phyloP scores from a whole-genome alignment of 1,284 basidiomycete species.

The Mycena citricolor region DNA sequence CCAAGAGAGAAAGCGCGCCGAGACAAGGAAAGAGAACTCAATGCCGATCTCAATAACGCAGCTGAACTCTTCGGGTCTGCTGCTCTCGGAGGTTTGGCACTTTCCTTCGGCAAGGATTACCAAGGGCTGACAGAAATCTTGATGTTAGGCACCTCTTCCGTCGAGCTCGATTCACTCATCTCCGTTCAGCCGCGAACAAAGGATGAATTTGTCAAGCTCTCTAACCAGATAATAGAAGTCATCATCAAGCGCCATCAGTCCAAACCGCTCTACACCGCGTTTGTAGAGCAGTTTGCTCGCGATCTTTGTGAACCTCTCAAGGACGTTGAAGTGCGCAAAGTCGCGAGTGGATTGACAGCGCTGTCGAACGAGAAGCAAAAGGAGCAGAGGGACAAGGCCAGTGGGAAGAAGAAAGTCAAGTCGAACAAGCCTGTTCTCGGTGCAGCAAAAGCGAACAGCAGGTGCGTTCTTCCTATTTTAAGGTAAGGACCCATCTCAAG shows the following conservation, averaged over 20 bases:
- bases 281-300: constrained; percentile 80
- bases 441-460: constrained; percentile 61
- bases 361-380: constrained; percentile 94
- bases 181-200: constrained; percentile 80
- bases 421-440: constrained; percentile 74
- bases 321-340: constrained; percentile 88
- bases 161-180: constrained; percentile 69
- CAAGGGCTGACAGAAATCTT: constrained; percentile 2
- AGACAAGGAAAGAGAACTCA: constrained; percentile 79
- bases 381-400: constrained; percentile 80
- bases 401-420: constrained; percentile 88
- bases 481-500: not conserved
- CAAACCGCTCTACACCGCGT: constrained; percentile 79
- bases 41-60: constrained; percentile 82
- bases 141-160: constrained; percentile 56
- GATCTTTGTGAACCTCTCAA: constrained; percentile 73
- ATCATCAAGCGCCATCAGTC: constrained; percentile 74
- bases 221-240: constrained; percentile 68
- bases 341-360: constrained; percentile 76
- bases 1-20: constrained; percentile 72
- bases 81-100: constrained; percentile 57
- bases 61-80: constrained; percentile 77
- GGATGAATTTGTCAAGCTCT: constrained; percentile 78
- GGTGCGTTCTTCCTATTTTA: constrained; percentile 44
- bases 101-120: constrained; percentile 5